Conservation (phyloP, 306 rosid species). For the Prosopis cineraria region DNA sequence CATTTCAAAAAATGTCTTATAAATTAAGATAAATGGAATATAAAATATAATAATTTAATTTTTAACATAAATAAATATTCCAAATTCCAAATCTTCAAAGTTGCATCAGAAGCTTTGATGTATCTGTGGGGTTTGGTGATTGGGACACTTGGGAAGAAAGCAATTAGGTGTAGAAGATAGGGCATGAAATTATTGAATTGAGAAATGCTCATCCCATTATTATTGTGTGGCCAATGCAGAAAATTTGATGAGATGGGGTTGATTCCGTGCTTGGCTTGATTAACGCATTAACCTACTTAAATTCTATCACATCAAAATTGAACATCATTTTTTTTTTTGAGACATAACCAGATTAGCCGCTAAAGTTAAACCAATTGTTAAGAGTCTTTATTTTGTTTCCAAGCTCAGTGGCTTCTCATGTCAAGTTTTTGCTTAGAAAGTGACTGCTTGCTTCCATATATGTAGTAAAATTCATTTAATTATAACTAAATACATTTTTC, state of each 20-base stretch:
- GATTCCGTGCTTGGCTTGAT: slow-evolving; percentile 18
- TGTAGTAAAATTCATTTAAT: neutral
- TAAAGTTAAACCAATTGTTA: neutral
- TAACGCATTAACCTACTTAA: slow-evolving; percentile 23
- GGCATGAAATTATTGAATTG: slow-evolving; percentile 11
- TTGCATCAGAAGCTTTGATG: neutral
- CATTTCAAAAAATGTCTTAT: no score
- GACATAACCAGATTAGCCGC: neutral
- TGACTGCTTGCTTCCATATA: neutral
- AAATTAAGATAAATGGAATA: neutral
- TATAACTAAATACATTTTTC: neutral
- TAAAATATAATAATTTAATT: neutral
- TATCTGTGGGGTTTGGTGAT: slow-evolving; percentile 2
- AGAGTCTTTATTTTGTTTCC: neutral
- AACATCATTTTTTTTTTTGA: neutral
- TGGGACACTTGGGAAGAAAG: slow-evolving; percentile 3
- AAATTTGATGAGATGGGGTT: slow-evolving; percentile 1
- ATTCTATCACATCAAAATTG: neutral
- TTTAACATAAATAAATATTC: neutral
- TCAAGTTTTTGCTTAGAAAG: neutral
- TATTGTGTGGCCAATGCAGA: slow-evolving; percentile 8
- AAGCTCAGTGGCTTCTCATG: neutral
- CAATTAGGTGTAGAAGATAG: neutral
- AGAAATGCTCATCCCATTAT: slow-evolving; percentile 21
- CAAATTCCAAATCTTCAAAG: neutral